Conservation (phyloP, 148 eudicot species). For the Vaccinium vitisidaea region DNA sequence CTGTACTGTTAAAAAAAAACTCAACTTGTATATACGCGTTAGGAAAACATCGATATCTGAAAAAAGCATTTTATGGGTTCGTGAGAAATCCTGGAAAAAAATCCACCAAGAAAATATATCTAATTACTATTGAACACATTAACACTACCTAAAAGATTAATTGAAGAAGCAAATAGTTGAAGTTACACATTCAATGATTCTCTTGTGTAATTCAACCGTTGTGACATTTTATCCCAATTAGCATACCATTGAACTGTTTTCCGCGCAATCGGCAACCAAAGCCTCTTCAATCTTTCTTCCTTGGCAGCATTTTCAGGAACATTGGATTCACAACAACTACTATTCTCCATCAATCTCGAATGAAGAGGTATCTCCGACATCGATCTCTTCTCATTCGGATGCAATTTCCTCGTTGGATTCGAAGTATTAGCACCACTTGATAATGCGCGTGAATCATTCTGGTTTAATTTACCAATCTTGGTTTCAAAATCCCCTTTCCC, state of each 20-base stretch:
- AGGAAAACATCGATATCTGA: neutral
- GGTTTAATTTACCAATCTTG: too few species aligned
- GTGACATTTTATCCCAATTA: conserved; percentile 39
- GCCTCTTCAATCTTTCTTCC: conserved; percentile 55
- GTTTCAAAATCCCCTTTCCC: too few species aligned
- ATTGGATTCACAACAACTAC: conserved; percentile 18
- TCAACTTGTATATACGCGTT: neutral
- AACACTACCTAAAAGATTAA: neutral
- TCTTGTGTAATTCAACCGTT: conserved; percentile 16
- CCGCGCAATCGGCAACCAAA: conserved; percentile 81
- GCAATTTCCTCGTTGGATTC: neutral
- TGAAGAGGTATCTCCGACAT: conserved; percentile 68
- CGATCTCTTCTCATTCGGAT: conserved; percentile 49
- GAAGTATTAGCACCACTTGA: conserved; percentile 8
- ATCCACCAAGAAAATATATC: neutral
- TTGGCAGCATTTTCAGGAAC: conserved; percentile 19
- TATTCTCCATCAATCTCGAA: conserved; percentile 45
- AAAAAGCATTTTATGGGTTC: neutral
- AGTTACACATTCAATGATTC: conserved; percentile 32
- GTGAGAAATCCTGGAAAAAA: neutral
- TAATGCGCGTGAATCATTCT: conserved; percentile 1
- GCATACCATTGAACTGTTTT: conserved; percentile 84
- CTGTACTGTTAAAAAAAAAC: neutral
- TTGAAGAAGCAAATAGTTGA: neutral
- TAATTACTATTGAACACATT: too few species aligned